These are phyloP conservation scores for Microsporum canis DNA, from an alignment of 2,329 filamentous ascomycete species.

Conservation along the genomic window DNA sequence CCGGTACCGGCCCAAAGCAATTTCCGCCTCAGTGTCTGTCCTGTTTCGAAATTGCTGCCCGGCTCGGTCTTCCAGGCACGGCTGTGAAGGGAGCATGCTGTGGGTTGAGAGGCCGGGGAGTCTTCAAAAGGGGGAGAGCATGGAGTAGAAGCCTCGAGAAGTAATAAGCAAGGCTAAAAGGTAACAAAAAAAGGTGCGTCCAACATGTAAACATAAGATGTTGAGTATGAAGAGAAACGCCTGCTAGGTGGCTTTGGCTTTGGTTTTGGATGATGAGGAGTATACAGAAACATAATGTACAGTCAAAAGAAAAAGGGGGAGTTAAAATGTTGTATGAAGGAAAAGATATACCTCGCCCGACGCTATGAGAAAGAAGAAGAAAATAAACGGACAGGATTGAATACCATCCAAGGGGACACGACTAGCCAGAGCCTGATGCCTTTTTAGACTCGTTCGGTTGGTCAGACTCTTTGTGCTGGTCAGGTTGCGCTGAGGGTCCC, in stretches of 20 bases:
- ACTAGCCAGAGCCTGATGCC: constrained; percentile 27
- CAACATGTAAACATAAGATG: too few species aligned
- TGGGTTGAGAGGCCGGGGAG: neutral
- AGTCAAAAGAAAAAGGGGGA: neutral
- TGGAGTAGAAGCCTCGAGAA: neutral
- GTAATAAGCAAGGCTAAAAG: neutral
- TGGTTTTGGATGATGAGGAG: neutral
- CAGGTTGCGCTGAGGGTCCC: constrained; percentile 16
- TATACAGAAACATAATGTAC: neutral
- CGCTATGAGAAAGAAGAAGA: constrained; percentile 26
- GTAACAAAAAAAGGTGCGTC: neutral
- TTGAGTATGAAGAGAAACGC: too few species aligned
- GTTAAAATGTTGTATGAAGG: neutral
- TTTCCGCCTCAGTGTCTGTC: too few species aligned
- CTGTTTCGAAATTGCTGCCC: neutral
- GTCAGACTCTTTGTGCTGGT: constrained; percentile 14
- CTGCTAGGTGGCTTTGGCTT: neutral
- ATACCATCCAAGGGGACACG: neutral
- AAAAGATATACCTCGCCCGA: constrained; percentile 20
- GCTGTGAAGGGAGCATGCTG: neutral
- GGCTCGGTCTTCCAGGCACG: neutral
- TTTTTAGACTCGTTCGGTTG: constrained; percentile 30
- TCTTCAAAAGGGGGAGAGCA: neutral
- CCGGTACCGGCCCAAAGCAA: too few species aligned
- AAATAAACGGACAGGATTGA: neutral